Evolutionary conservation across 116 monocot species (phyloP).

Genomic region (Papilionanthe hybrid): DNA sequence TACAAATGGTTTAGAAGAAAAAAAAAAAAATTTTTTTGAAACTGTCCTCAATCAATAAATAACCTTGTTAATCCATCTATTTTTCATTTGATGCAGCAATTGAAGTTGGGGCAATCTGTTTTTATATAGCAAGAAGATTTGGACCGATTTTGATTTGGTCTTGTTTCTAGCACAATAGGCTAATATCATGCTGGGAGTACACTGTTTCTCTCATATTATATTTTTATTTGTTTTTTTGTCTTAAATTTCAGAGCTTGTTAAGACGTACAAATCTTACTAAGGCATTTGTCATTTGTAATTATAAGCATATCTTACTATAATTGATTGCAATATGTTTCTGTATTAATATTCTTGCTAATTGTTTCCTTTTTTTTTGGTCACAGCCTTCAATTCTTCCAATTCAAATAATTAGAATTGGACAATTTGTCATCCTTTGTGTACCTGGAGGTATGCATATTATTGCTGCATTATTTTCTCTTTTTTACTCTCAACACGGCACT

Average conservation of each 20-base stretch:
- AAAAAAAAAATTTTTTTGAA: background rate
- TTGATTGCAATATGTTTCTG: background rate
- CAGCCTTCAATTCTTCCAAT: conserved; percentile 95
- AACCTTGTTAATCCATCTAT: background rate
- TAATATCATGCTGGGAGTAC: background rate
- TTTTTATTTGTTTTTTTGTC: background rate
- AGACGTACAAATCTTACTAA: background rate
- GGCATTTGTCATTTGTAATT: background rate
- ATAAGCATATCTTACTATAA: background rate
- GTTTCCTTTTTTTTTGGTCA: background rate
- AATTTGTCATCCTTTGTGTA: conserved; percentile 83
- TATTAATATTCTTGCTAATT: conserved; percentile 2
- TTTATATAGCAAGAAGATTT: background rate
- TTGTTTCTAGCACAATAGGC: background rate
- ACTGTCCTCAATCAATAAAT: background rate
- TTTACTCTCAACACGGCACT: background rate
- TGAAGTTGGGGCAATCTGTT: background rate
- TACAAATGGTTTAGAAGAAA: background rate
- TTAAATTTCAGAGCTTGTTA: background rate
- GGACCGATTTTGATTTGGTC: background rate
- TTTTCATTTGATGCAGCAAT: background rate
- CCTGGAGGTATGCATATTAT: conserved; percentile 69
- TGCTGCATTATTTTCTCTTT: background rate
- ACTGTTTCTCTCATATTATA: background rate
- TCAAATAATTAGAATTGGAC: conserved; percentile 83